Evolutionary conservation across 768 basidiomycete species (phyloP), one percentile per base, ranked within the genome.

Genomic region (Termitomyces titanicus): DNA sequence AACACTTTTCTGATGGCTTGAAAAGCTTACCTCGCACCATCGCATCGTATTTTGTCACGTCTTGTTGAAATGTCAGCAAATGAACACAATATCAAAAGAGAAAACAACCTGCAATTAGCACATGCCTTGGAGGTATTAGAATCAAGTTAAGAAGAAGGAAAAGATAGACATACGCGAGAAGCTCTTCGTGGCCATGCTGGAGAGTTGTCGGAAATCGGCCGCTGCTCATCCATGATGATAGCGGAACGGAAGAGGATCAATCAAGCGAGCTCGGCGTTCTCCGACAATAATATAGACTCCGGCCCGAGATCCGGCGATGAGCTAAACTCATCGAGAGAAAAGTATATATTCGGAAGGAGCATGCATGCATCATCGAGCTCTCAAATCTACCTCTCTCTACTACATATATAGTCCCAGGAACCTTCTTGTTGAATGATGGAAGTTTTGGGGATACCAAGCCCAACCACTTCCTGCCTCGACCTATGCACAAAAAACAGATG

Each of bases 31-130:
- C 77, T 78, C 58, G 70, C 67, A 24, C 80, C 78, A 64, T 84
- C 80, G 67, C 83, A 85, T 55, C 82, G 78, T 55, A 81, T 77
- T 67, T 85, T 85, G 64, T 85, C 83, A 57, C 79, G 80, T 62
- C 83, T 85, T 63, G 47, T 25, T 55, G 42, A 45, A 46, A 51
- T 44, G 57, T 63, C 48, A 57, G 51, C 38, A 56, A 54, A 46
- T 22, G 53, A 35, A 46, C 43, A 40, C 29, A 45, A 47, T 7
- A 53, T 45, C 46, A 56, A 2, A 51, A 43, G 46, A 45, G 56
- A 70, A 42, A 64, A 59, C 62, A 61, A 77, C 83, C 83, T 82
- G 76, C 83, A 84, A 48, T 74, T 80, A 12, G 81, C 79, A 67
- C 83, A 84, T 40, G 83, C 83, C 83, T 84, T 43, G 44, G 31